phyloP scores from a whole-genome alignment of 495 filamentous ascomycete genomes.

The Daldinia grandis region DNA sequence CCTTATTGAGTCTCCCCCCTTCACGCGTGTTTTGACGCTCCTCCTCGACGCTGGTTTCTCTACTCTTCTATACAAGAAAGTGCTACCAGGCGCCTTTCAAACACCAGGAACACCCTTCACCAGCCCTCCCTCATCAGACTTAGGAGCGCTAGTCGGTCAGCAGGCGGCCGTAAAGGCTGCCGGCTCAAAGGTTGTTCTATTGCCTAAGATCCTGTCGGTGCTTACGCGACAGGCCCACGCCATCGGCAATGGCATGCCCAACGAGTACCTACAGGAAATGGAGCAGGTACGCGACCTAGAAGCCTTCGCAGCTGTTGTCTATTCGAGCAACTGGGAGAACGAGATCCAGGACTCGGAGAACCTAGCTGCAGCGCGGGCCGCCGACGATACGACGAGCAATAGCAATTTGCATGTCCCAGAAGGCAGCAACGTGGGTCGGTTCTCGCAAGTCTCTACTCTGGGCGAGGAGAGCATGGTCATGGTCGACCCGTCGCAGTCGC shows the following conservation, averaged over 20 bases:
- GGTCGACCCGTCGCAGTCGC: slow-evolving; percentile 51
- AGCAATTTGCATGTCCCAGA: slow-evolving; percentile 16
- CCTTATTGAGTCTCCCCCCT: slow-evolving; percentile 90
- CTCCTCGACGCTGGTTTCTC: slow-evolving; percentile 90
- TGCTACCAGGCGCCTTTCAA: slow-evolving; percentile 80
- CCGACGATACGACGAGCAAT: slow-evolving; percentile 17
- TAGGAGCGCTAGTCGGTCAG: slow-evolving; percentile 42
- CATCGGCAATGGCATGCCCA: slow-evolving; percentile 84
- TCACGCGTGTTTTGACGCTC: slow-evolving; percentile 80
- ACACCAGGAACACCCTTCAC: slow-evolving; percentile 56
- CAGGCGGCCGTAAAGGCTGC: slow-evolving; percentile 50
- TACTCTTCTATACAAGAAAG: slow-evolving; percentile 78
- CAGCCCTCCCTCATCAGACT: slow-evolving; percentile 27
- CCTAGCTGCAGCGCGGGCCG: slow-evolving; percentile 25
- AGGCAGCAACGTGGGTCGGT: slow-evolving; percentile 3
- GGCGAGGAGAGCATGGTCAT: slow-evolving; percentile 57
- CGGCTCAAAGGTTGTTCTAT: slow-evolving; percentile 70
- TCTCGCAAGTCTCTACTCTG: slow-evolving; percentile 37
- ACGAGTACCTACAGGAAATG: slow-evolving; percentile 88
- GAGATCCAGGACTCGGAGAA: slow-evolving; percentile 66
- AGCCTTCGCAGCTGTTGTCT: slow-evolving; percentile 92
- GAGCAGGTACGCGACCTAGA: slow-evolving; percentile 87
- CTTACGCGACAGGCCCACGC: slow-evolving; percentile 87
- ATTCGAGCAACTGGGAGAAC: slow-evolving; percentile 84
- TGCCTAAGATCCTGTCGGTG: slow-evolving; percentile 88